Conservation (phyloP, 805 yeast species). For the Hanseniaspora opuntiae region DNA sequence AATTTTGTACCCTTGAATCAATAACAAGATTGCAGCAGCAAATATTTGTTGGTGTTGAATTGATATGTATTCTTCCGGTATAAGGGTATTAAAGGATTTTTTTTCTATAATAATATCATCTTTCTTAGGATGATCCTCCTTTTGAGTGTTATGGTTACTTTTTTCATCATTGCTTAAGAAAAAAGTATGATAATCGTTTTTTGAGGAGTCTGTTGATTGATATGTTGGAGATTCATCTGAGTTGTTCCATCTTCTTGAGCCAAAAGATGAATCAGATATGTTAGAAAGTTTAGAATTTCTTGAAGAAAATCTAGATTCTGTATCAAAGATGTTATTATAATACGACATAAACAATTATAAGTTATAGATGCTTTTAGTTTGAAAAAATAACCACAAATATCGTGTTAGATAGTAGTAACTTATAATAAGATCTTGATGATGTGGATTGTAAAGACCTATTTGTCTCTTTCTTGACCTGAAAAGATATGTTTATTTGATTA, state of each 20-base stretch:
- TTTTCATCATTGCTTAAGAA: background rate
- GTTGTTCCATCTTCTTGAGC: constrained; percentile 10
- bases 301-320: background rate
- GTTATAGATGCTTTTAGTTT: no score
- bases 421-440: no score
- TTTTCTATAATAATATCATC: background rate
- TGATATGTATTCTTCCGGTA: constrained; percentile 56
- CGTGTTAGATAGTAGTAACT: no score
- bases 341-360: background rate
- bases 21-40: constrained; percentile 47
- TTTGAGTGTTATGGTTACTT: background rate
- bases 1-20: constrained; percentile 76
- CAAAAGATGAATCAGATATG: background rate
- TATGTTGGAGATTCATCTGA: background rate
- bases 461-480: no score
- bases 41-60: constrained; percentile 64
- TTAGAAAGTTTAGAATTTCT: background rate
- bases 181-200: background rate
- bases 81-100: constrained; percentile 23
- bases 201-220: background rate
- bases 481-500: no score
- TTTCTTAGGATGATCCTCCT: background rate
- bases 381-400: no score
- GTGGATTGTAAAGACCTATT: no score
- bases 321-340: constrained; percentile 8